Evolutionary conservation across 2,329 filamentous ascomycete genomes (phyloP).

Genomic region (Phialophora tarda): DNA sequence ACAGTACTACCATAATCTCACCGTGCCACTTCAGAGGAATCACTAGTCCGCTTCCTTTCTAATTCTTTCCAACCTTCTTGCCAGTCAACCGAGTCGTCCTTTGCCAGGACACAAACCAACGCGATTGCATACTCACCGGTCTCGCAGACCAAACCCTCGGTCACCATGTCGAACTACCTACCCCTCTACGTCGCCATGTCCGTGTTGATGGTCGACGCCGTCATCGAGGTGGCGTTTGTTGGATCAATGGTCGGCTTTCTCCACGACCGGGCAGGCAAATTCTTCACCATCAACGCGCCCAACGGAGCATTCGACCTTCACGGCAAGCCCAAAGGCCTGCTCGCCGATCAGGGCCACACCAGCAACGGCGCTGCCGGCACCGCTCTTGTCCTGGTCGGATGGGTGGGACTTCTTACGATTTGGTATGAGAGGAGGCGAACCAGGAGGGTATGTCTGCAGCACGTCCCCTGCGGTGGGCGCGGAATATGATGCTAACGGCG

Average conservation of each 20-base stretch:
- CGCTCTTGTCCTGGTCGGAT: slow-evolving; percentile 36
- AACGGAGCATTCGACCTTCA: slow-evolving; percentile 34
- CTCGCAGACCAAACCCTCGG: not conserved
- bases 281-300: slow-evolving; percentile 34
- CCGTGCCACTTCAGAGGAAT: not conserved
- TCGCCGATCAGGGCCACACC: slow-evolving; percentile 37
- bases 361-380: slow-evolving; percentile 40
- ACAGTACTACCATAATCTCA: slow-evolving; percentile 12
- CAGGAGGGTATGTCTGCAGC: slow-evolving; percentile 25
- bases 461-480: not conserved
- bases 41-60: not conserved
- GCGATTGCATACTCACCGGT: not conserved
- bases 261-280: slow-evolving; percentile 36
- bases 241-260: slow-evolving; percentile 38
- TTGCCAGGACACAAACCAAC: not conserved
- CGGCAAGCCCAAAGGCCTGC: slow-evolving; percentile 31
- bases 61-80: not conserved
- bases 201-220: slow-evolving; percentile 23
- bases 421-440: slow-evolving; percentile 29
- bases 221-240: slow-evolving; percentile 37
- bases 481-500: not conserved
- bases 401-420: slow-evolving; percentile 33
- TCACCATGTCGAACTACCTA: slow-evolving; percentile 13
- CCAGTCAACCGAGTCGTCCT: not conserved
- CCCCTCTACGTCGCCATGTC: slow-evolving; percentile 10